Evolutionary conservation across 495 filamentous ascomycete genomes (phyloP), one percentile per base, ranked within the genome.

Genomic region (Penicillium ucsense): DNA sequence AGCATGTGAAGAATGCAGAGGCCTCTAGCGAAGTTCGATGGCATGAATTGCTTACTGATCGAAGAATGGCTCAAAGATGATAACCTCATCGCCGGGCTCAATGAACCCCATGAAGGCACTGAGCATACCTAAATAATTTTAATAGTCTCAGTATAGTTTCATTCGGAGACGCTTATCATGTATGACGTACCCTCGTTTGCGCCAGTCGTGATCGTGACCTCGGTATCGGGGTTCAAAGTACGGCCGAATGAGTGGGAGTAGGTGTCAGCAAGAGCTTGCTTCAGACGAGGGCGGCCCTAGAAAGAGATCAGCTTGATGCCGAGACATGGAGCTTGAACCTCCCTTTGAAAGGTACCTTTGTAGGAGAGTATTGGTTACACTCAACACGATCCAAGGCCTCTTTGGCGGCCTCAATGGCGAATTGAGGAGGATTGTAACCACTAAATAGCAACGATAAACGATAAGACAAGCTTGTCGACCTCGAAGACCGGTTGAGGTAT

Each of bases 1-100:
- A 57, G 50, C 30, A 39, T 11, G 4, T 31, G 6, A 8, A 36
- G 3, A 7, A 27, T 8, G 27, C 27, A 20, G 28, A n/a, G 33
- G 41, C 29, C 5, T 11, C n/a, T 30, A 35, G 11, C 8, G 12
- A 27, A 7, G 5, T 29, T 8, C 3, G 28, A 28, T 4, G 31
- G 6, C 8, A 30, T 4, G n/a, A 20, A 41, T 63, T 20, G 20
- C 80, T 61, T 72, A 90, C 82, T 98, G 92, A 68, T 98, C 92
- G 60, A 96, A 98, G 72, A 95, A 98, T 5, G 92, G 92, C 72
- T 98, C 92, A 67, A 98, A 95, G 45, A 98, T 79, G 37, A 98
- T 95, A 43, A 96, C 94, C 65, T 98, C 92, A 57, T 98, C 92
- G 4, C 87, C 92, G 1, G 76, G 76, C 66, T 98, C 92, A 48